Evolutionary conservation across 306 rosid species (phyloP).

Genomic region (Vigna trinervia): DNA sequence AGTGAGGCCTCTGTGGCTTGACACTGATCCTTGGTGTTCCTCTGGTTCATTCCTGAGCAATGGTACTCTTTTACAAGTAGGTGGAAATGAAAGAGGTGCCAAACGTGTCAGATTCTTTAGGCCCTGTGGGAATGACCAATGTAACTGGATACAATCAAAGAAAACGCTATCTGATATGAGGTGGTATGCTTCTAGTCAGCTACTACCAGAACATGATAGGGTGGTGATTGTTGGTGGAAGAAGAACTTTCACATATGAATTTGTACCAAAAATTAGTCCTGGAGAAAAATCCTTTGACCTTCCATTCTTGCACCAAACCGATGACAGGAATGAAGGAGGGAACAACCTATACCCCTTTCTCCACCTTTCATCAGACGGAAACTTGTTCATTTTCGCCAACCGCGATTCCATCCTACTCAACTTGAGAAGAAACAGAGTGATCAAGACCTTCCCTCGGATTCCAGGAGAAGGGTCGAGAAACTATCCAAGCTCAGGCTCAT

Average conservation of each 20-base stretch:
- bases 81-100: conserved; percentile 65
- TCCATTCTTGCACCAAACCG: conserved; percentile 68
- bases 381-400: conserved; percentile 78
- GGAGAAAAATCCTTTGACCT: conserved; percentile 55
- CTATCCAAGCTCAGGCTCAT: conserved; percentile 85
- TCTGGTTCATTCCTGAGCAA: conserved; percentile 75
- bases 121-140: conserved; percentile 58
- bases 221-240: conserved; percentile 79
- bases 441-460: conserved; percentile 74
- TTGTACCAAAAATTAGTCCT: conserved; percentile 56
- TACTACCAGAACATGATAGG: conserved; percentile 63
- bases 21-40: conserved; percentile 88
- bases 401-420: conserved; percentile 73
- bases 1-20: conserved; percentile 62
- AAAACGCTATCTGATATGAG: conserved; percentile 52
- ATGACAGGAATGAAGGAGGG: conserved; percentile 46
- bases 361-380: conserved; percentile 78
- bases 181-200: conserved; percentile 76
- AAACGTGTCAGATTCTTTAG: conserved; percentile 52
- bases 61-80: conserved; percentile 72
- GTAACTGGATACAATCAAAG: conserved; percentile 65
- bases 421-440: conserved; percentile 53
- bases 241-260: conserved; percentile 65
- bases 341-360: conserved; percentile 87
- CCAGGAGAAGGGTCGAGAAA: conserved; percentile 74